Evolutionary conservation across 2,329 filamentous ascomycete genomes (phyloP).

Genomic region (Ceratocystis smalleyi): DNA sequence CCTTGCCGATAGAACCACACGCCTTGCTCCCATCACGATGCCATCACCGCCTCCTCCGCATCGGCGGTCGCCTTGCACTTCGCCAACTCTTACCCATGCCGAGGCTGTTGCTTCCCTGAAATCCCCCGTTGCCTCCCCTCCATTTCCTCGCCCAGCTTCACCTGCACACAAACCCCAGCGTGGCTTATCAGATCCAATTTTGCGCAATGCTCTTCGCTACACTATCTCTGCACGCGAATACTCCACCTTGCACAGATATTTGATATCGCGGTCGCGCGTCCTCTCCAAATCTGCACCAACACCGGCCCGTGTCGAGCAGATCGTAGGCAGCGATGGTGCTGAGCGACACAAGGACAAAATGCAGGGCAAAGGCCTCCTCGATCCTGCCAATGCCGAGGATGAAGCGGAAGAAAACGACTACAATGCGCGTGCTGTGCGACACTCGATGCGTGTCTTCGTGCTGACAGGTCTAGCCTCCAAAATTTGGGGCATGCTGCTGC

Average conservation of each 20-base stretch:
- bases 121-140: not conserved
- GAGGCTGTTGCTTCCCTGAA: constrained; percentile 10
- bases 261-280: constrained; percentile 54
- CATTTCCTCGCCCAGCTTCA: constrained; percentile 9
- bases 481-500: constrained; percentile 39
- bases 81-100: constrained; percentile 5
- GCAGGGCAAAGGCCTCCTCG: constrained; percentile 19
- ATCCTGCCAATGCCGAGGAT: constrained; percentile 21
- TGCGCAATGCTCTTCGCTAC: constrained; percentile 76
- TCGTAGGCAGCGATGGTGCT: constrained; percentile 15
- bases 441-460: constrained; percentile 24
- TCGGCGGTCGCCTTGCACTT: constrained; percentile 5
- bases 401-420: constrained; percentile 41
- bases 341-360: constrained; percentile 4
- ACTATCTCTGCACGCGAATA: constrained; percentile 78
- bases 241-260: constrained; percentile 64
- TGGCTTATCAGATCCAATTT: constrained; percentile 43
- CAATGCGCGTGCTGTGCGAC: constrained; percentile 53
- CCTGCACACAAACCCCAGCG: constrained; percentile 1
- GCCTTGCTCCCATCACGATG: not conserved
- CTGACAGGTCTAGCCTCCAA: constrained; percentile 48
- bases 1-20: not conserved
- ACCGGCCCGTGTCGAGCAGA: constrained; percentile 37
- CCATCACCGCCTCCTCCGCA: constrained; percentile 5
- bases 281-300: constrained; percentile 40